Conservation (phyloP, 83 land plant genomes). For the Picea abies region DNA sequence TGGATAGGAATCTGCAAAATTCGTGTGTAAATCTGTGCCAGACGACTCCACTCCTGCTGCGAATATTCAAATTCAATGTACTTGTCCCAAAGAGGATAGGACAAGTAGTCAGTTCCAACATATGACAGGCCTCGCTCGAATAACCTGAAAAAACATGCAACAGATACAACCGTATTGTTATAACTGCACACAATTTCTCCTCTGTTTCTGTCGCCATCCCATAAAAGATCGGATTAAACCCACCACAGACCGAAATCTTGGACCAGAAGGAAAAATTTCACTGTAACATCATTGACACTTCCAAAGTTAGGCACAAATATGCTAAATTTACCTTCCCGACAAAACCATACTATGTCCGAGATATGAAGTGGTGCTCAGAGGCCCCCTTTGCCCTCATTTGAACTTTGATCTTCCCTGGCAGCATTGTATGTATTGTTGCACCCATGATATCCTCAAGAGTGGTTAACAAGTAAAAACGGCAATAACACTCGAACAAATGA, state of each 20-base stretch:
- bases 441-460: slow-evolving; percentile 60
- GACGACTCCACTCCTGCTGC: slow-evolving; percentile 77
- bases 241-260: slow-evolving; percentile 38
- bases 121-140: slow-evolving; percentile 95
- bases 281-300: slow-evolving; percentile 63
- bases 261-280: slow-evolving; percentile 52
- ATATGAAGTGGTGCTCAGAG: slow-evolving; percentile 45
- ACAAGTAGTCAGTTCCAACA: slow-evolving; percentile 94
- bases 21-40: slow-evolving; percentile 84
- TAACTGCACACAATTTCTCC: background rate
- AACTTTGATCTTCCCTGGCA: slow-evolving; percentile 80
- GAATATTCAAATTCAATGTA: slow-evolving; percentile 91
- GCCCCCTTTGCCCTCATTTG: slow-evolving; percentile 77
- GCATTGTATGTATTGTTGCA: slow-evolving; percentile 67
- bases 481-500: slow-evolving; percentile 11
- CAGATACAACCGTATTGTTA: background rate
- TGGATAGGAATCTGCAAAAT: slow-evolving; percentile 87
- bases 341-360: slow-evolving; percentile 73
- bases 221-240: slow-evolving; percentile 21
- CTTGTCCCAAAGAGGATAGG: slow-evolving; percentile 93
- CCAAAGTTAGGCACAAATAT: slow-evolving; percentile 63
- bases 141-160: slow-evolving; percentile 63
- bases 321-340: slow-evolving; percentile 91
- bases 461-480: slow-evolving; percentile 50
- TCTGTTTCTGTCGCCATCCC: background rate